These are phyloP conservation scores for Neurospora tetrasperma DNA, from an alignment of 495 filamentous ascomycete species.

Conservation along the genomic window DNA sequence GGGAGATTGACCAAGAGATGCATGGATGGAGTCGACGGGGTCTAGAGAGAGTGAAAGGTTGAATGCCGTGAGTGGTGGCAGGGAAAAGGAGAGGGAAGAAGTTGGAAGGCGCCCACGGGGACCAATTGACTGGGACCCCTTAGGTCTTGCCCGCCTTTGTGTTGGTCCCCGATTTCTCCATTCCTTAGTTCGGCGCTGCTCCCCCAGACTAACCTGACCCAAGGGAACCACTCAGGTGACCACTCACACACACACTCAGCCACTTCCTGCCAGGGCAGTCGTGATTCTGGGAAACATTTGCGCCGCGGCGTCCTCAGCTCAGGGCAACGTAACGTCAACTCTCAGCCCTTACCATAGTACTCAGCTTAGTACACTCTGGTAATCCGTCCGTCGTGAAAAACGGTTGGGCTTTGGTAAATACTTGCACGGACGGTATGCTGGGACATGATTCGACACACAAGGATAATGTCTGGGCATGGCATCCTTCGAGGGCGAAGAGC, in stretches of 20 bases:
- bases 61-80: not conserved
- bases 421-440: not conserved
- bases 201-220: not conserved
- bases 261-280: not conserved
- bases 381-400: not conserved
- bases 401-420: not conserved
- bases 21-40: not conserved
- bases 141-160: constrained; percentile 1
- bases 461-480: not conserved
- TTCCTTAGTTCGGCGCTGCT: not conserved
- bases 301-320: not conserved
- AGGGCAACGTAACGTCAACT: not conserved
- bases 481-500: not conserved
- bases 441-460: not conserved
- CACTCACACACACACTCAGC: constrained; percentile 2
- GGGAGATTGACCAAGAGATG: not conserved
- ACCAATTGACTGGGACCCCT: not conserved
- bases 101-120: not conserved
- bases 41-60: not conserved
- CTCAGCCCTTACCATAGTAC: not conserved
- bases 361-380: not conserved
- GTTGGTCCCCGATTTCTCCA: constrained; percentile 3
- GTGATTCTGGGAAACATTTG: not conserved
- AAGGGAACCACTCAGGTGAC: not conserved
- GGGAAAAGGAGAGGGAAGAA: constrained; percentile 1